Evolutionary conservation across 2,329 filamentous ascomycete genomes (phyloP).

Genomic region (Xylariomycetidae sp.): DNA sequence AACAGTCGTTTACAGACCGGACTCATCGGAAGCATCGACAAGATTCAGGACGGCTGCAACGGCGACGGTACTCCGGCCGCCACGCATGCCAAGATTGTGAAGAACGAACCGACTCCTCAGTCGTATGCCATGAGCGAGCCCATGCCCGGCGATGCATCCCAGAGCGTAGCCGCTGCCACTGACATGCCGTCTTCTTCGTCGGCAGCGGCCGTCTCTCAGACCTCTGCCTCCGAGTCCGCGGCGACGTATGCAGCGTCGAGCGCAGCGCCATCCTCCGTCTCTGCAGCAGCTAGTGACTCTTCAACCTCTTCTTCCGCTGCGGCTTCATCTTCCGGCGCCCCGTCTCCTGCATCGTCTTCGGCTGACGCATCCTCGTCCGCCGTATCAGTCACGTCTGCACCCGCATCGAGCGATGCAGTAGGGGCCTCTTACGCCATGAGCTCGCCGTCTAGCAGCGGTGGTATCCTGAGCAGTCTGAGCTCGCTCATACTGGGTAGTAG

Average conservation of each 20-base stretch:
- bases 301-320: background rate
- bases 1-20: conserved; percentile 20
- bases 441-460: conserved; percentile 14
- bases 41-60: conserved; percentile 18
- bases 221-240: too few relatives aligned
- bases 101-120: conserved; percentile 4
- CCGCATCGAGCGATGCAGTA: conserved; percentile 2
- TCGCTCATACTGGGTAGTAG: conserved; percentile 22
- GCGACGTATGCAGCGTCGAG: too few relatives aligned
- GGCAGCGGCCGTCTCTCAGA: background rate
- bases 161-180: background rate
- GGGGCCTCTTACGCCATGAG: conserved; percentile 11
- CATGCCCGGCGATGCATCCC: background rate
- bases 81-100: conserved; percentile 8
- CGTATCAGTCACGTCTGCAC: conserved; percentile 2
- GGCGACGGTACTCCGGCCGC: conserved; percentile 3
- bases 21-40: conserved; percentile 19
- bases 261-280: too few relatives aligned
- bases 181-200: conserved; percentile 3
- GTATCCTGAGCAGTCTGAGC: conserved; percentile 25
- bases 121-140: background rate
- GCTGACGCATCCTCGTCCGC: background rate
- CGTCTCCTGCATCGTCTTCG: background rate
- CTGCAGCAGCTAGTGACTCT: too few relatives aligned
- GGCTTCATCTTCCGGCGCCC: background rate